phyloP scores from a whole-genome alignment of 495 filamentous ascomycete genomes.

The Bacidia rubella region DNA sequence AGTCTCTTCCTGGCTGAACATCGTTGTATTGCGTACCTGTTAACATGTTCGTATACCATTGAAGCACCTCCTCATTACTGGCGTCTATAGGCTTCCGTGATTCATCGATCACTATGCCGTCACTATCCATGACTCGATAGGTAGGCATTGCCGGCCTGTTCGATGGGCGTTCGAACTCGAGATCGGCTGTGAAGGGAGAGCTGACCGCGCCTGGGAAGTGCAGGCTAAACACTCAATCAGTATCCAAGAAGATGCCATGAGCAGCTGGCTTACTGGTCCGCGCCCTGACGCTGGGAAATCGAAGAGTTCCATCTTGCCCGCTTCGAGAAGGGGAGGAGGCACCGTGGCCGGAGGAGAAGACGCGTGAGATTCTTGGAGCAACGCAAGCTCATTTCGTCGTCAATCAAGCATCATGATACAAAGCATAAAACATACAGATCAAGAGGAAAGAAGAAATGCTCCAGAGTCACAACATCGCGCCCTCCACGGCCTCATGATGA shows the following conservation, averaged over 20 bases:
- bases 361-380: neutral
- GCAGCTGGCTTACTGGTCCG: constrained; percentile 46
- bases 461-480: too few species aligned
- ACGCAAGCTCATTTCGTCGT: constrained; percentile 8
- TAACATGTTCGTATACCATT: constrained; percentile 55
- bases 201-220: constrained; percentile 92
- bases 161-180: constrained; percentile 60
- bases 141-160: constrained; percentile 61
- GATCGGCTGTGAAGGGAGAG: constrained; percentile 71
- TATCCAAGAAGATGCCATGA: too few species aligned
- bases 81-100: constrained; percentile 45
- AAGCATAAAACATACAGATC: too few species aligned
- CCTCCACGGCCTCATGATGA: neutral
- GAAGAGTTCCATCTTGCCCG: constrained; percentile 38
- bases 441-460: too few species aligned
- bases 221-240: constrained; percentile 36
- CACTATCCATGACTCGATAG: constrained; percentile 73
- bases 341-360: neutral
- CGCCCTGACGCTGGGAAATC: constrained; percentile 56
- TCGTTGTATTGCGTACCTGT: constrained; percentile 30
- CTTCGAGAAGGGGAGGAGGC: neutral
- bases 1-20: neutral
- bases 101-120: constrained; percentile 68
- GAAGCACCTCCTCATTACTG: constrained; percentile 51
- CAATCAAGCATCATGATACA: constrained; percentile 5